Evolutionary conservation across 2,329 filamentous ascomycete species (phyloP).

Genomic region (Ascochyta viciae-villosae): DNA sequence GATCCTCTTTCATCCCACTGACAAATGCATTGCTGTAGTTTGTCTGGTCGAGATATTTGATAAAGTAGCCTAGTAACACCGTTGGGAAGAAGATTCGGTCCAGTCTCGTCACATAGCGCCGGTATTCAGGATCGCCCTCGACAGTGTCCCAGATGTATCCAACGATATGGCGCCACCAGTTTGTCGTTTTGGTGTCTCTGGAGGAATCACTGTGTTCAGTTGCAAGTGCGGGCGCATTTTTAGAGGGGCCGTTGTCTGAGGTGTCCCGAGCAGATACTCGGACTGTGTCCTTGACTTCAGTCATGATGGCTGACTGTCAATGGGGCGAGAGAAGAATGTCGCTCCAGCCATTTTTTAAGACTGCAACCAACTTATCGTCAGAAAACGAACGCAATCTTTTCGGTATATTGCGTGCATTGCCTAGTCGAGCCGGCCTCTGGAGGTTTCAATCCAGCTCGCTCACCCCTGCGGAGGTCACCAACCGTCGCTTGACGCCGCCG

Average conservation of each 20-base stretch:
- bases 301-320: background rate
- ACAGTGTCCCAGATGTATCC: background rate
- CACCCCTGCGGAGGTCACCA: background rate
- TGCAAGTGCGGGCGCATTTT: background rate
- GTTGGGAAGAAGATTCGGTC: conserved; percentile 1
- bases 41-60: conserved; percentile 1
- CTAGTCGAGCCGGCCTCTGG: background rate
- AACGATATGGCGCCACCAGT: background rate
- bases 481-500: background rate
- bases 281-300: background rate
- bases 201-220: background rate
- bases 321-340: background rate
- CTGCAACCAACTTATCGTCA: background rate
- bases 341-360: background rate
- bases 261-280: background rate
- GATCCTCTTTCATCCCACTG: conserved; percentile 16
- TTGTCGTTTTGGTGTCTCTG: background rate
- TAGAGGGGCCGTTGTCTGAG: background rate
- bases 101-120: conserved; percentile 1
- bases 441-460: background rate
- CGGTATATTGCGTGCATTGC: background rate
- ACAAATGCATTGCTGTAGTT: conserved; percentile 6
- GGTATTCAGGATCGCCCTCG: background rate
- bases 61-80: background rate
- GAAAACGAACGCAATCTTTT: background rate